Evolutionary conservation across 768 basidiomycete species (phyloP).

Genomic region (Paxillus rubicundulus): DNA sequence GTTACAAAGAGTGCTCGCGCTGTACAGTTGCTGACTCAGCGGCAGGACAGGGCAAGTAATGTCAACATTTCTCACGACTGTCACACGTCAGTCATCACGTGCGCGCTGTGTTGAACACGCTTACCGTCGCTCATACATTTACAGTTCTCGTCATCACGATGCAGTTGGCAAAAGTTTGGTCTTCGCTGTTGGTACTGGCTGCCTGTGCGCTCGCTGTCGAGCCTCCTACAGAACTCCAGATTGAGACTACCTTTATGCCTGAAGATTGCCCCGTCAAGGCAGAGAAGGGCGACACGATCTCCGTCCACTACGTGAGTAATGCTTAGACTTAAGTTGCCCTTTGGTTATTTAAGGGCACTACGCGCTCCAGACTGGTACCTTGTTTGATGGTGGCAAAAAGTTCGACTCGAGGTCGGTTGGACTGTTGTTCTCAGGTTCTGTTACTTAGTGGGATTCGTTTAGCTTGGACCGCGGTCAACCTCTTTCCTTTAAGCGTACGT

Average conservation of each 20-base stretch:
- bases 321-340: not conserved
- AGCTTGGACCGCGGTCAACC: slow-evolving; percentile 75
- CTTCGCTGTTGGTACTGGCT: slow-evolving; percentile 48
- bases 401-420: slow-evolving; percentile 81
- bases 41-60: slow-evolving; percentile 5
- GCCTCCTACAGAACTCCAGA: slow-evolving; percentile 53
- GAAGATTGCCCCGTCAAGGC: slow-evolving; percentile 55
- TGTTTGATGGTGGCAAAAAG: slow-evolving; percentile 72
- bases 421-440: not conserved
- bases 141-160: slow-evolving; percentile 35
- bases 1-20: slow-evolving; percentile 28
- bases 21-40: slow-evolving; percentile 45
- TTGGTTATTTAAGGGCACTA: not conserved
- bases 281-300: slow-evolving; percentile 57
- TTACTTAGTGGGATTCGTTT: not conserved
- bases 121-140: not conserved
- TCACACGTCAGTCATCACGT: slow-evolving; percentile 4
- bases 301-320: slow-evolving; percentile 76
- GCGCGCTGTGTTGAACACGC: not conserved
- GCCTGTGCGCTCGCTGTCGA: slow-evolving; percentile 46
- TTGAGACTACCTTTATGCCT: slow-evolving; percentile 62
- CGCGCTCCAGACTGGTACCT: slow-evolving; percentile 66
- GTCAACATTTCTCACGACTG: slow-evolving; percentile 6
- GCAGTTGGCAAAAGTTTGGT: slow-evolving; percentile 47
- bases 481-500: slow-evolving; percentile 73